Evolutionary conservation across 192 early-diverging fungal species (phyloP), one percentile per base, ranked within the genome.

Genomic region (Coemansia sp.): DNA sequence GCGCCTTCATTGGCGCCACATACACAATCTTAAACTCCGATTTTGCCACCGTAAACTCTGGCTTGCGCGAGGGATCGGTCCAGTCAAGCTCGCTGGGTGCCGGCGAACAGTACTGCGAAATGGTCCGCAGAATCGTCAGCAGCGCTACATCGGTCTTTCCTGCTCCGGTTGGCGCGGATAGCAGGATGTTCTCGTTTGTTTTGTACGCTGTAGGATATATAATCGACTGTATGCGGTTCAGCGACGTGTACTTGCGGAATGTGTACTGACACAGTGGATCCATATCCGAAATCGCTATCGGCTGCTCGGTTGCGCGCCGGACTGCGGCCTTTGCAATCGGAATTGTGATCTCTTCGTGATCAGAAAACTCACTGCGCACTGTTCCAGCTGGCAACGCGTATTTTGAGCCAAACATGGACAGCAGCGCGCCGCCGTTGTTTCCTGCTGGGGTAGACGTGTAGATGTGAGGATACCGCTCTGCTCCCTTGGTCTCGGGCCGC

Each of bases 71-170:
- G 2, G 15, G 38, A 51, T 65, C 65, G 10, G 22, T 23, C 69
- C 63, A 69, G 26, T 48, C 48, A 19, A 75, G 20, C 22, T 68
- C 66, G 55, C 61, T 46, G 15, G 89, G 88, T 1, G 76, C 72
- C 1, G 89, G 88, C 20, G 82, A 54, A 69, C 88, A 90, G 69
- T 88, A 86, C 60, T 94, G 89, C 42, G 85, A 64, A 5, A 99
- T 64, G 2, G 89, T 89, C 12, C 92, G 84, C 6, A 99, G 72
- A 5, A 99, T 91, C 0, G 95, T 91, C 38, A 99, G 84, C 87
- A 99, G 87, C 12, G 97, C 96, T 15, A 97, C 89, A 69, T 99
- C 95, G 2, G 97, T 98, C 85, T 99, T 99, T 66, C 96, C 96
- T 4, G 95, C 94, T 64, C 97, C 97, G 0, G 97, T 99, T 1